Percentiles rank a stretch among this genome's conserved stretches.
phyloP scores from a whole-genome alignment of 2,329 filamentous ascomycete genomes.

The Elsinoe arachidis region DNA sequence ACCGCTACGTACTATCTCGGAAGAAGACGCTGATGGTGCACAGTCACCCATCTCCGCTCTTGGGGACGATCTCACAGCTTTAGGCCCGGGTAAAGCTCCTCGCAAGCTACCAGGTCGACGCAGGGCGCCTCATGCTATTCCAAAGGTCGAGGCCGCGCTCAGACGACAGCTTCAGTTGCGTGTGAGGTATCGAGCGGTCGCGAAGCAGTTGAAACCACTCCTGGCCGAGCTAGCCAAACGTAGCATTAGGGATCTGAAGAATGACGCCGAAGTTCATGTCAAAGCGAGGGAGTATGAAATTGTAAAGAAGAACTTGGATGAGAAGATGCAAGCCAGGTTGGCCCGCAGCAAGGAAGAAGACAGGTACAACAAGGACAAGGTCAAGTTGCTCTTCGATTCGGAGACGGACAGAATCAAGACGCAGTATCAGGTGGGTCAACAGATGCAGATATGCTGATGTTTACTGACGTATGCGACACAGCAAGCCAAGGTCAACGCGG shows the following conservation, averaged over 20 bases:
- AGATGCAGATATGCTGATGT: background rate
- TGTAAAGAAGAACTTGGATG: constrained; percentile 45
- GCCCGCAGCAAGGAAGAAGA: constrained; percentile 31
- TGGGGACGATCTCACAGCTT: constrained; percentile 14
- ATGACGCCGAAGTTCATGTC: constrained; percentile 46
- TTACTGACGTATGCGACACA: background rate
- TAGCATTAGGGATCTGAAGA: constrained; percentile 48
- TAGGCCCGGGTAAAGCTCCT: constrained; percentile 9
- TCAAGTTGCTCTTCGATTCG: constrained; percentile 28
- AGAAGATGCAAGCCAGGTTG: constrained; percentile 35
- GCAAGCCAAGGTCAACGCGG: constrained; percentile 19
- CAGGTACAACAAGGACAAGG: constrained; percentile 29
- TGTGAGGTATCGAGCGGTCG: constrained; percentile 54
- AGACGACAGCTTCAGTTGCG: constrained; percentile 58
- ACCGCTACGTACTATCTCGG: background rate
- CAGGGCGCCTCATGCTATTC: constrained; percentile 39
- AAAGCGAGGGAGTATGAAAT: constrained; percentile 45
- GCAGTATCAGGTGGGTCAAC: constrained; percentile 29
- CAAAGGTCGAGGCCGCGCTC: constrained; percentile 38
- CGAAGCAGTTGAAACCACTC: constrained; percentile 54
- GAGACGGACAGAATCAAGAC: constrained; percentile 28
- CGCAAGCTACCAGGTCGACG: constrained; percentile 29
- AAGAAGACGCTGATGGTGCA: constrained; percentile 12
- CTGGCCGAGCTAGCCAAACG: constrained; percentile 58
- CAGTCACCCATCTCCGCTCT: constrained; percentile 5